Conservation (phyloP, 164 flowering plant species). For the Brasenia schreberi region DNA sequence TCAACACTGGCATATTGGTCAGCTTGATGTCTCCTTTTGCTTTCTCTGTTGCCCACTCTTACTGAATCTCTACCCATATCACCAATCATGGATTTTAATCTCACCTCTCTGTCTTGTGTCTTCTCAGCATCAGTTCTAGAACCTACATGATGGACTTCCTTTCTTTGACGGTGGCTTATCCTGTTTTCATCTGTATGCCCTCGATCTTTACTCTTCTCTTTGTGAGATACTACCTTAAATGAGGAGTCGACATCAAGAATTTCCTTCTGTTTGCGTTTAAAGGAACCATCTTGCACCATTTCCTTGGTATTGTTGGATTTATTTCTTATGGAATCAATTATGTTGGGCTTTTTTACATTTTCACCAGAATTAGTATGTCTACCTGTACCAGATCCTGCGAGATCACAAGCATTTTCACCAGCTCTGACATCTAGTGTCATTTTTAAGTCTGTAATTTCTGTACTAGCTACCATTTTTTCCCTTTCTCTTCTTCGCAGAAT, state of each 20-base stretch:
- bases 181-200: slow-evolving; percentile 17
- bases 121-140: slow-evolving; percentile 17
- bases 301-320: slow-evolving; percentile 23
- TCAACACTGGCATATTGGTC: slow-evolving; percentile 25
- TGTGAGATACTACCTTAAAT: slow-evolving; percentile 14
- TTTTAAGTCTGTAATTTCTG: slow-evolving; percentile 14
- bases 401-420: slow-evolving; percentile 16
- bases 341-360: slow-evolving; percentile 8
- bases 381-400: slow-evolving; percentile 12
- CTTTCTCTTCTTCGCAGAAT: slow-evolving; percentile 60
- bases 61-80: slow-evolving; percentile 31
- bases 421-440: slow-evolving; percentile 7
- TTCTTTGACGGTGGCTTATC: slow-evolving; percentile 17
- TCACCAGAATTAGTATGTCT: slow-evolving; percentile 10
- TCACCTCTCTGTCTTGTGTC: slow-evolving; percentile 21
- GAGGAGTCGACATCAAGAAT: slow-evolving; percentile 14
- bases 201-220: slow-evolving; percentile 12
- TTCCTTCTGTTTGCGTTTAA: slow-evolving; percentile 20
- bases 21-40: slow-evolving; percentile 33
- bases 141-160: slow-evolving; percentile 14
- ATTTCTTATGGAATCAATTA: slow-evolving; percentile 17
- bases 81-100: slow-evolving; percentile 18
- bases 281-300: slow-evolving; percentile 13
- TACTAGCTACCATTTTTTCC: slow-evolving; percentile 26
- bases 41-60: slow-evolving; percentile 18